Evolutionary conservation across 1,139 yeast genomes (phyloP).

Genomic region (Saccharomyces hybrid): DNA sequence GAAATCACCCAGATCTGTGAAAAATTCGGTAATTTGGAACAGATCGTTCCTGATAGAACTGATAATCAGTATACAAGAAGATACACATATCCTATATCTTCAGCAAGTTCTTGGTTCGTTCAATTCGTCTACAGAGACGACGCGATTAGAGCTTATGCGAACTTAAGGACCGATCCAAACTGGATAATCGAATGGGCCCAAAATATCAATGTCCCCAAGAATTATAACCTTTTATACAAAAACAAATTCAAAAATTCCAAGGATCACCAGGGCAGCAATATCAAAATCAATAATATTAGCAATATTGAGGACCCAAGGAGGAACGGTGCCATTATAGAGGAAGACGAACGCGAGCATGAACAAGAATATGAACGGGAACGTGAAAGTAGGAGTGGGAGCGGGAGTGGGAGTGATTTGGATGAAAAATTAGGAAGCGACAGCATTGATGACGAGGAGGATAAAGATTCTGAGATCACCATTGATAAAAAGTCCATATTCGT

Average conservation of each 20-base stretch:
- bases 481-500: constrained; percentile 70
- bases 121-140: constrained; percentile 83
- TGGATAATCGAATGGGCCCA: constrained; percentile 80
- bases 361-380: background rate
- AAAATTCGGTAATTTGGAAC: constrained; percentile 69
- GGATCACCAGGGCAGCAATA: background rate
- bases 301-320: constrained; percentile 12
- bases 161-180: constrained; percentile 44
- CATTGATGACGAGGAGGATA: constrained; percentile 2
- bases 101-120: constrained; percentile 58
- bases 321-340: constrained; percentile 4
- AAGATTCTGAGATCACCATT: constrained; percentile 35
- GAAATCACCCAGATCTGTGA: constrained; percentile 38
- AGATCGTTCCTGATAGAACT: constrained; percentile 47
- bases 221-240: constrained; percentile 16
- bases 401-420: background rate
- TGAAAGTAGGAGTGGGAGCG: background rate
- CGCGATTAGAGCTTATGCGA: constrained; percentile 80
- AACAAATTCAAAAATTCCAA: background rate
- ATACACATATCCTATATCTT: constrained; percentile 24
- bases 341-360: background rate
- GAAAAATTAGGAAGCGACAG: background rate
- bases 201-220: constrained; percentile 49
- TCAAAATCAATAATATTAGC: background rate
- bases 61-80: constrained; percentile 30